Base-by-base conservation (phyloP, 495 filamentous ascomycete genomes). In the Penicillium cataractarum region DNA sequence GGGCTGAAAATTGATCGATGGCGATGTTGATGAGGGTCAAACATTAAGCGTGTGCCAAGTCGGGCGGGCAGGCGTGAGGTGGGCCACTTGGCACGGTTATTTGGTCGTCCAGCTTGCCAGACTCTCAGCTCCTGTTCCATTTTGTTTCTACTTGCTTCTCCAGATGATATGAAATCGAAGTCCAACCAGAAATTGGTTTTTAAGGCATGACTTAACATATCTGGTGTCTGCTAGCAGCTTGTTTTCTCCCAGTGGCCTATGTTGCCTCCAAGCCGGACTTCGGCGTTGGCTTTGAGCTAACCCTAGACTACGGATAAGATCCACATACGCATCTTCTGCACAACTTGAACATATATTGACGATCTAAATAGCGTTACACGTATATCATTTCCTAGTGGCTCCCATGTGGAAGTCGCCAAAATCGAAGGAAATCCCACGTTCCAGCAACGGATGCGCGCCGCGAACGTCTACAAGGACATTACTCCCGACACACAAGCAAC, bases 1-100 rank as follows among this genome's bases (percentile, higher is more conserved):
- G 46, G 24, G 13, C 46, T 50, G 46, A 50, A 50, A 50, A n/a
- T 29, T 50, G 46, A 50, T 50, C 10, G 44, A 24, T 48, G 44
- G 19, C 44, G 22, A 48, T 48, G 22, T n/a, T 46, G 2, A 17
- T 26, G 21, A 13, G 42, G 42, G 21, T 48, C 4, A 12, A 13
- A 2, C 0, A 27, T 27, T 27, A 15, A 27, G 46, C 22, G 12
- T 49, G 46, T 27, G 46, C 46, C 46, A 49, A 49, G 46, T 49
- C 12, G 46, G 24, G 3, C 6, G n/a, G 22, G 2, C 24, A 5
- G 22, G 46, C 22, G 13, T 17, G 6, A n/a, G n/a, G n/a, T n/a
- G 46, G 46, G 24, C 46, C 15, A 50, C 46, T 6, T 26, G 46
- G 46, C 46, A 29, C 13, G 6, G 15, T 29, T 50, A n/a, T 50